Evolutionary conservation across 345 rosid genomes (phyloP).

Genomic region (Aegle marmelos): DNA sequence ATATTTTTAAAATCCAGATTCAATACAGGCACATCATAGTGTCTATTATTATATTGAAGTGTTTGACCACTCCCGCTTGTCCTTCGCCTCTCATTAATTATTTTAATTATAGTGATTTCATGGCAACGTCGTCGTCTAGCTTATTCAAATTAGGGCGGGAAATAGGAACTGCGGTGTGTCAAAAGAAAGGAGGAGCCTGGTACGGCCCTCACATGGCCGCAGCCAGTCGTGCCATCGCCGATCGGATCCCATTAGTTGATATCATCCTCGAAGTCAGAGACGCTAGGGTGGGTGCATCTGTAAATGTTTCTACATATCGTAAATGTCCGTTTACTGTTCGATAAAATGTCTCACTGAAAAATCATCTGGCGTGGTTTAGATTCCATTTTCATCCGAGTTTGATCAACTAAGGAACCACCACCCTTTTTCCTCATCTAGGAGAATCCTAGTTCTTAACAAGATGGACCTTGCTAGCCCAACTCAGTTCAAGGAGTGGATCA

Average conservation of each 20-base stretch:
- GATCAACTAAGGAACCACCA: slow-evolving; percentile 36
- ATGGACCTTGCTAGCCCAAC: slow-evolving; percentile 61
- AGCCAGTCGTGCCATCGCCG: slow-evolving; percentile 53
- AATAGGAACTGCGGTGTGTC: slow-evolving; percentile 44
- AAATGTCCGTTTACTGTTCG: slow-evolving; percentile 22
- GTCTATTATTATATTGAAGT: no score
- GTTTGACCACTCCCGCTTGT: no score
- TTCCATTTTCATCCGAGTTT: slow-evolving; percentile 63
- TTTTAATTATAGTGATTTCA: not conserved
- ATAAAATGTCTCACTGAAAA: slow-evolving; percentile 36
- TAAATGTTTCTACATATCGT: fast-evolving
- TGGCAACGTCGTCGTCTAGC: slow-evolving; percentile 8
- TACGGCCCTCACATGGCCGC: slow-evolving; percentile 76
- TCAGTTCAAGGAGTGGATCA: slow-evolving; percentile 55
- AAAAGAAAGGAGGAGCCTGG: slow-evolving; percentile 42
- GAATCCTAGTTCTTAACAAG: slow-evolving; percentile 71
- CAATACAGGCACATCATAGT: no score
- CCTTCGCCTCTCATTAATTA: no score
- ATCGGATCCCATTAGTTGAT: slow-evolving; percentile 65
- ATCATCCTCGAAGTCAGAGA: slow-evolving; percentile 68
- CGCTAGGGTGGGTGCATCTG: slow-evolving; percentile 27
- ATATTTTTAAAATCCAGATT: no score
- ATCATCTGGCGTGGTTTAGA: slow-evolving; percentile 15
- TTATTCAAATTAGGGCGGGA: slow-evolving; percentile 27
- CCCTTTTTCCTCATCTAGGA: slow-evolving; percentile 21